phyloP scores from a whole-genome alignment of 2,329 filamentous ascomycete genomes.

The Macrophomina phaseolina region DNA sequence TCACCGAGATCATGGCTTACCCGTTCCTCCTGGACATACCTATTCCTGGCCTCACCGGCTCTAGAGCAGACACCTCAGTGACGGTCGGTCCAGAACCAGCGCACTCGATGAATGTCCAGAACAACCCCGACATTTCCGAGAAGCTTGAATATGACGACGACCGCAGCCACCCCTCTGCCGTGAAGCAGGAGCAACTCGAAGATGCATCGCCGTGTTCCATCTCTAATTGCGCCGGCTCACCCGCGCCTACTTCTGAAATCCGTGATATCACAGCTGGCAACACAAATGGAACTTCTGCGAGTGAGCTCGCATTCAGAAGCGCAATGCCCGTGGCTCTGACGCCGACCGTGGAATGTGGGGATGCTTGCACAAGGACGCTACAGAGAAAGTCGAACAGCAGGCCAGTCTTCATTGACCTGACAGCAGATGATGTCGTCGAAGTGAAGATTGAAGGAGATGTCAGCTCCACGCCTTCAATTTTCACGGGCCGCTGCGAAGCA shows the following conservation, averaged over 20 bases:
- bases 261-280: too few relatives aligned
- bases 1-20: background rate
- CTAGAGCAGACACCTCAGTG: background rate
- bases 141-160: background rate
- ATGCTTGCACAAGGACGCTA: background rate
- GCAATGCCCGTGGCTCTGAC: too few relatives aligned
- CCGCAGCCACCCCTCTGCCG: too few relatives aligned
- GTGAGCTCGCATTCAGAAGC: too few relatives aligned
- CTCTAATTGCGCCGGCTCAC: too few relatives aligned
- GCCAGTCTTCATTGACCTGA: background rate
- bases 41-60: background rate
- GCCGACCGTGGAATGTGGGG: background rate
- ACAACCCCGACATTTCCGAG: background rate
- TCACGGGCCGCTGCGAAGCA: too few relatives aligned
- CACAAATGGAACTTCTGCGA: too few relatives aligned
- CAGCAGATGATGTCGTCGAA: background rate
- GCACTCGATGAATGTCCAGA: background rate
- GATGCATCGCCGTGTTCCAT: too few relatives aligned
- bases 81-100: background rate
- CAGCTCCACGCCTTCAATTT: background rate
- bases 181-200: too few relatives aligned
- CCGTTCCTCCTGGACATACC: background rate
- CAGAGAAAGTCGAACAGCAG: background rate
- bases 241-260: too few relatives aligned
- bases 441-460: background rate